These are phyloP conservation scores for Tulasnella sp. DNA, from an alignment of 768 basidiomycete genomes.

Conservation along the genomic window DNA sequence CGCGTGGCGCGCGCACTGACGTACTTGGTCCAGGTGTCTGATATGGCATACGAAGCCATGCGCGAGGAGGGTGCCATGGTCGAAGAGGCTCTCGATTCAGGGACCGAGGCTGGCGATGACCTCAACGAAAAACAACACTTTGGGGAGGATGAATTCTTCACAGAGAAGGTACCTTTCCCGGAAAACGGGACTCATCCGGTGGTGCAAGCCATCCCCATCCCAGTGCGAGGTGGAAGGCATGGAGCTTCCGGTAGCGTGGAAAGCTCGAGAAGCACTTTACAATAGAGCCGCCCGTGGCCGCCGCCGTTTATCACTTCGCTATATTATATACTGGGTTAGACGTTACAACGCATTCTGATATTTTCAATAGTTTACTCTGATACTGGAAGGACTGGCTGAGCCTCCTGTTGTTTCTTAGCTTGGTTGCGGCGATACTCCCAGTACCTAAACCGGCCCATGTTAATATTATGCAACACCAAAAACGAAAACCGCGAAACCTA, in stretches of 20 bases:
- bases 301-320: not conserved
- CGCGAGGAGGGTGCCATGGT: conserved; percentile 63
- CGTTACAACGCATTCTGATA: not conserved
- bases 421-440: conserved; percentile 58
- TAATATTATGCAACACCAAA: conserved; percentile 31
- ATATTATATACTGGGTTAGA: not conserved
- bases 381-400: not conserved
- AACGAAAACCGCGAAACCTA: conserved; percentile 39
- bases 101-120: conserved; percentile 37
- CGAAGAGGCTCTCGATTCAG: conserved; percentile 55
- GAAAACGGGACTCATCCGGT: not conserved
- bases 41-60: conserved; percentile 54
- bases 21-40: conserved; percentile 47
- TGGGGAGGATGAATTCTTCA: conserved; percentile 7
- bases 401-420: not conserved
- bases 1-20: not conserved
- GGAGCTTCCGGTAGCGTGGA: not conserved
- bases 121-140: conserved; percentile 33
- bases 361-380: not conserved
- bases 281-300: not conserved
- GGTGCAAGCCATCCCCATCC: not conserved
- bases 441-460: conserved; percentile 48
- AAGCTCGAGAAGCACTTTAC: not conserved
- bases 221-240: not conserved
- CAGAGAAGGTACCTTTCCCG: not conserved